A percentile compares a stretch with the other conserved stretches of the same genome.
These are phyloP conservation scores for Heritiera fomes DNA, from an alignment of 345 rosid species.

Conservation along the genomic window DNA sequence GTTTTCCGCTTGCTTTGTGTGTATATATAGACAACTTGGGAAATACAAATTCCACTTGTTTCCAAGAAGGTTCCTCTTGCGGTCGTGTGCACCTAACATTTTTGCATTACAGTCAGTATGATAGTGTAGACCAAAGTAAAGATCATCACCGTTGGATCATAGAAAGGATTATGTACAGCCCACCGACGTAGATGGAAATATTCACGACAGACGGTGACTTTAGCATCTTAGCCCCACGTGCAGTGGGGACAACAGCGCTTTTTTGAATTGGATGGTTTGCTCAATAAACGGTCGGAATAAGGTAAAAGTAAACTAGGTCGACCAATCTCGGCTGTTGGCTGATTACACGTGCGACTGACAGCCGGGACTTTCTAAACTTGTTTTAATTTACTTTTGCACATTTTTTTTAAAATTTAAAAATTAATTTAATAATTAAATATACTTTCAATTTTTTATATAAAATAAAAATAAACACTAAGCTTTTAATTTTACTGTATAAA, in stretches of 20 bases:
- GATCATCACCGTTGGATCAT: slow-evolving; percentile 3
- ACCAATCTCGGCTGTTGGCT: background rate
- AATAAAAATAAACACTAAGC: no score
- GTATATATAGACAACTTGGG: slow-evolving; percentile 3
- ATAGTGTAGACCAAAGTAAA: background rate
- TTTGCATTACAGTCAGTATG: background rate
- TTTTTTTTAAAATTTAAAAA: no score
- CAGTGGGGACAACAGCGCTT: background rate
- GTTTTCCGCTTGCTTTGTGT: background rate
- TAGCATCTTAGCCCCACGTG: background rate
- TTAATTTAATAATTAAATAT: no score
- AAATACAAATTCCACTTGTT: background rate
- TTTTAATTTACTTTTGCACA: no score
- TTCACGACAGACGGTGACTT: background rate
- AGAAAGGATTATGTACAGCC: background rate
- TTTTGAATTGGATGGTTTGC: background rate
- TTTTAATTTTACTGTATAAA: no score
- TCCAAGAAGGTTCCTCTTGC: slow-evolving; percentile 18
- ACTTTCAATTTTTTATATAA: no score
- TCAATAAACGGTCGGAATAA: background rate
- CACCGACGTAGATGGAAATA: background rate
- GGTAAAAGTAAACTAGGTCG: background rate
- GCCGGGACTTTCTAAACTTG: background rate
- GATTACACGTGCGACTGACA: background rate
- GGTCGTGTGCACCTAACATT: background rate